A percentile compares a stretch with the other conserved stretches of the same genome.
Conservation (phyloP, 2,329 filamentous ascomycete species). For the Botrytis pseudocinerea region DNA sequence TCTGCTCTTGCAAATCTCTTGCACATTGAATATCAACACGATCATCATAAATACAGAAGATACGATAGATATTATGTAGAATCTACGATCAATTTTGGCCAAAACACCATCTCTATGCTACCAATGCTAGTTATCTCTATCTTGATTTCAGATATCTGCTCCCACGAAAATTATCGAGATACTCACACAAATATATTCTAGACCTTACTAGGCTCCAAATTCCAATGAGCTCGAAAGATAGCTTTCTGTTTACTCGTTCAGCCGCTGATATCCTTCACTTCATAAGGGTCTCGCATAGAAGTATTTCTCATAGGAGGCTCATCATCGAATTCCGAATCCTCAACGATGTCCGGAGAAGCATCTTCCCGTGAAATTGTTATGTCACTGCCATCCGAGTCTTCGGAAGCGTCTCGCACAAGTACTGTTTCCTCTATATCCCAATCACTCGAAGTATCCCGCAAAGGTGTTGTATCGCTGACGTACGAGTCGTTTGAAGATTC, state of each 20-base stretch:
- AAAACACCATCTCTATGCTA: background rate
- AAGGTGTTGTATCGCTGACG: background rate
- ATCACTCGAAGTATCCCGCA: background rate
- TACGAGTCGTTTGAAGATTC: background rate
- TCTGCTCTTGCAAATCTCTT: background rate
- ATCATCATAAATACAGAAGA: background rate
- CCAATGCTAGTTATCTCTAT: background rate
- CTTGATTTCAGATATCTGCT: background rate
- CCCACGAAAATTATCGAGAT: background rate
- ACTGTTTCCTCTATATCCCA: background rate
- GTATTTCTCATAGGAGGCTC: background rate
- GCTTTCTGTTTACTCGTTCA: background rate
- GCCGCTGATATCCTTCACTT: background rate
- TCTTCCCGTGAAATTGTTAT: background rate
- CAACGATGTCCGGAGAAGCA: background rate
- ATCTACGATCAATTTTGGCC: background rate
- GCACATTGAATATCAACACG: background rate
- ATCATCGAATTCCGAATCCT: background rate
- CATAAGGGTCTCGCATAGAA: rapidly evolving
- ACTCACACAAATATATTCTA: no score
- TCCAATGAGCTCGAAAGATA: background rate
- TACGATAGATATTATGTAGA: rapidly evolving
- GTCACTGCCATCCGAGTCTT: background rate
- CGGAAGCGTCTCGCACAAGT: background rate
- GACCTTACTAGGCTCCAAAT: background rate